Base-by-base conservation (phyloP, 129 eudicot genomes). In the Helichrysum umbraculigerum region DNA sequence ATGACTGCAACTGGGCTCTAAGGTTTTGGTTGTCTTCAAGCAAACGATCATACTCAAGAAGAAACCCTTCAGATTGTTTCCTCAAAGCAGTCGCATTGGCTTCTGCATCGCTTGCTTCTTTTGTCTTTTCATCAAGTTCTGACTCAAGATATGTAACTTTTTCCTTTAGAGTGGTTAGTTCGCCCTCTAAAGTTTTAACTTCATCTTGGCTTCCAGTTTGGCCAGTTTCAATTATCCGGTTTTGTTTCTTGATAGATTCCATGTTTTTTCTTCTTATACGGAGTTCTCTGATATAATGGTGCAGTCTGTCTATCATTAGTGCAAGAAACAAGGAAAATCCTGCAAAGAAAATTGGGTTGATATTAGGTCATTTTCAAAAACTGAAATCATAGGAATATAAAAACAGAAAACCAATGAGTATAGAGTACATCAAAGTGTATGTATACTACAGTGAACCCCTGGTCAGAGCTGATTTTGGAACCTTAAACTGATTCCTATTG, bases 201-300 rank as follows among this genome's bases (percentile, higher is more conserved):
- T 88, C 90, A 66, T 86, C 90, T 8, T 87, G 70, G 30, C 79
- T 82, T 54, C 86, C 90, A 41, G 35, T 51, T 47, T 86, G 86
- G 9, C 68, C 87, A 32, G 87, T 92, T 22, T 86, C 97, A 12
- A 74, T 54, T 6, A 63, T 75, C 66, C 91, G 84, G 81, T 79
- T 88, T 34, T 86, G 96, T 72, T 84, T 88, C 86, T 90, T 90
- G 8, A 78, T 83, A 1, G 87, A 88, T 56, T 93, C 98, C 91
- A 87, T 79, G 81, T 64, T 87, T 66, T 93, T 93, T 76, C 98
- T 90, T 65, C 92, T 74, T 17, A 90, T 73, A 35, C 92, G 86
- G 65, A 93, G 92, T 84, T 93, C 98, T 79, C 98, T 79, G 75
- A 93, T 93, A 63, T 93, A 93, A 80, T 93, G 92, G 83, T 93